Percentiles rank a stretch among this genome's conserved stretches.
These are phyloP conservation scores for Penicillium longicatenatum DNA, from an alignment of 495 filamentous ascomycete genomes.

Conservation along the genomic window DNA sequence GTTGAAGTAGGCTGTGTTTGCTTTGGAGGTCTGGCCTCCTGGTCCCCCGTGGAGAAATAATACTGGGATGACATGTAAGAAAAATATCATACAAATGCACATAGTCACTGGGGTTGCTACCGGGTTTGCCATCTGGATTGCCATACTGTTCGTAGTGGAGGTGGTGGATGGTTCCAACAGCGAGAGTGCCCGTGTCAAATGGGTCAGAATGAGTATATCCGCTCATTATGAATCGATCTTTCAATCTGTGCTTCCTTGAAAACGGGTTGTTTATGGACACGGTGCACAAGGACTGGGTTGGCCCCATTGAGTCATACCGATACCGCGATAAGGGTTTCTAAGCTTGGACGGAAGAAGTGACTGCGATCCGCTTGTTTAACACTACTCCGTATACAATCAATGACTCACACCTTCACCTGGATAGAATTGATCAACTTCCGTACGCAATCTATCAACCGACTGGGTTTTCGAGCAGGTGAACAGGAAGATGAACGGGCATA, in stretches of 20 bases:
- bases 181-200: conserved; percentile 31
- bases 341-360: neutral
- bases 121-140: conserved; percentile 31
- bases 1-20: conserved; percentile 45
- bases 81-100: neutral
- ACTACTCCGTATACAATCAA: no score
- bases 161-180: conserved; percentile 39
- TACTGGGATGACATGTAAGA: conserved; percentile 15
- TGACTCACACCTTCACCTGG: no score
- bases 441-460: no score
- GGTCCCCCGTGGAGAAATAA: conserved; percentile 50
- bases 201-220: conserved; percentile 22
- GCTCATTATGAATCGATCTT: conserved; percentile 3
- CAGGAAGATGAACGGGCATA: no score
- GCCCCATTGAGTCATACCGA: neutral
- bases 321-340: neutral
- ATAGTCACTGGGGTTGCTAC: conserved; percentile 6
- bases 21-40: conserved; percentile 37
- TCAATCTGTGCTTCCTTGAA: neutral
- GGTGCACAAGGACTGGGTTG: neutral
- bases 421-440: no score
- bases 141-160: conserved; percentile 50
- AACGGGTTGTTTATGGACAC: neutral
- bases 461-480: no score
- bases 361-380: no score